Evolutionary conservation across 1,284 basidiomycete species (phyloP).

Genomic region (Microbotryum intermedium): DNA sequence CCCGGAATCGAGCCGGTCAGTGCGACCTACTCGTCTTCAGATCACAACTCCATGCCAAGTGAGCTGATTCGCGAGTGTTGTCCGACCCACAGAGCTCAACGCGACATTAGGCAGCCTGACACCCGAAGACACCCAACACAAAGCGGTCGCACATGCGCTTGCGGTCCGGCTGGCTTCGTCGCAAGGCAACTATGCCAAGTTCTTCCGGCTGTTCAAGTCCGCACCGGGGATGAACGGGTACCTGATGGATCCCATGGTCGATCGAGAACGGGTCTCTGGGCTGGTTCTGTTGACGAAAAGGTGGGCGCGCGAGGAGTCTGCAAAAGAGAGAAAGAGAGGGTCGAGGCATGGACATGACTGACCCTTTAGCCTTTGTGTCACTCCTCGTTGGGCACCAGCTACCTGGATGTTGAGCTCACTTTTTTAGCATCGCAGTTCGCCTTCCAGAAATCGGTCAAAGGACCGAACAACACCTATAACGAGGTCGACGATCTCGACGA

Average conservation of each 20-base stretch:
- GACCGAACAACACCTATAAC: slow-evolving; percentile 44
- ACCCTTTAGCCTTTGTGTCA: slow-evolving; percentile 10
- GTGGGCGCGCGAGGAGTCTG: slow-evolving; percentile 51
- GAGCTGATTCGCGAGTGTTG: slow-evolving; percentile 14
- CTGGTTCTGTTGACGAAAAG: slow-evolving; percentile 84
- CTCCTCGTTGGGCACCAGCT: slow-evolving; percentile 47
- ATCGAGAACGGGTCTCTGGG: slow-evolving; percentile 79
- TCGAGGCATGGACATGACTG: too few relatives aligned
- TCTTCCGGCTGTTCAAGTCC: slow-evolving; percentile 75
- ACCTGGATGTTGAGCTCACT: slow-evolving; percentile 62
- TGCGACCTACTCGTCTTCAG: slow-evolving; percentile 8
- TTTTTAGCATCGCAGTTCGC: slow-evolving; percentile 75
- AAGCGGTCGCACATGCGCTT: slow-evolving; percentile 79
- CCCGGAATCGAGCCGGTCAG: slow-evolving; percentile 84
- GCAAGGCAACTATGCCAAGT: slow-evolving; percentile 85
- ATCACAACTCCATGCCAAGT: neutral
- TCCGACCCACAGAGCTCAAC: slow-evolving; percentile 65
- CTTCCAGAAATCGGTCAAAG: slow-evolving; percentile 57
- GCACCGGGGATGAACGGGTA: slow-evolving; percentile 97
- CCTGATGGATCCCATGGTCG: slow-evolving; percentile 98
- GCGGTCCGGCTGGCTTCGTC: slow-evolving; percentile 77
- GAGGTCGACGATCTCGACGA: neutral
- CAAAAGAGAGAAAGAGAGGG: too few relatives aligned
- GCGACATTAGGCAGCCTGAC: slow-evolving; percentile 92
- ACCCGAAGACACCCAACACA: slow-evolving; percentile 68